phyloP scores from a whole-genome alignment of 192 early-diverging fungal genomes.

The Entophlyctis luteolus region DNA sequence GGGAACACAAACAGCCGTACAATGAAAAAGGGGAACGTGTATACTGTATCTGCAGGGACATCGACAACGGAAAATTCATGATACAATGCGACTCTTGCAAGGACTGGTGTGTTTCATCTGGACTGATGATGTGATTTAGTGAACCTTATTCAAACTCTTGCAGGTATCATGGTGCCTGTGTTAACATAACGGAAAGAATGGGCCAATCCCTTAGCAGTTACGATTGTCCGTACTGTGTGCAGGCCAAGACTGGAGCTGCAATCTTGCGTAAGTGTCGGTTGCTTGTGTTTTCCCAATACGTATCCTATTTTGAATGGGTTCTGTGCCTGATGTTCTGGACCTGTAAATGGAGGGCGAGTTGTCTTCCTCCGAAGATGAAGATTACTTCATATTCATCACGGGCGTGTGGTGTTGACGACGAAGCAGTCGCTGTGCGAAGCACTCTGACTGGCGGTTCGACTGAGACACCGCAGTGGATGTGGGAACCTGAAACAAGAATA shows the following conservation, averaged over 20 bases:
- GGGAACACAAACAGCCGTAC: slow-evolving; percentile 32
- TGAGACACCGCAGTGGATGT: too few species aligned
- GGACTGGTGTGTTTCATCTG: slow-evolving; percentile 59
- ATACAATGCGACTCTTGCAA: slow-evolving; percentile 69
- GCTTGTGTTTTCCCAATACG: too few species aligned
- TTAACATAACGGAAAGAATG: slow-evolving; percentile 54
- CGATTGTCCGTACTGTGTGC: slow-evolving; percentile 22
- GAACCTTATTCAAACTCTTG: background rate
- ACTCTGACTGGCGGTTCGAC: too few species aligned
- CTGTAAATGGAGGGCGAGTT: too few species aligned
- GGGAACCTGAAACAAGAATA: too few species aligned
- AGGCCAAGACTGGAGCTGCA: slow-evolving; percentile 30
- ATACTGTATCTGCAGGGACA: slow-evolving; percentile 68
- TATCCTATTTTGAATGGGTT: too few species aligned
- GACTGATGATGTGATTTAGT: background rate
- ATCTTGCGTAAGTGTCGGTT: too few species aligned
- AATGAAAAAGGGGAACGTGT: slow-evolving; percentile 53
- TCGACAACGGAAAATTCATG: slow-evolving; percentile 71
- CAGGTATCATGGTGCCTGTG: slow-evolving; percentile 63
- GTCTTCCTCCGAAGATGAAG: too few species aligned
- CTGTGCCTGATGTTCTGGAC: too few species aligned
- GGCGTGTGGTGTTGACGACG: too few species aligned
- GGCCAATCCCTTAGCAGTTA: slow-evolving; percentile 44
- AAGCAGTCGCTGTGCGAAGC: too few species aligned
- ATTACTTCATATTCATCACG: too few species aligned